A percentile compares a stretch with the other conserved stretches of the same genome.
These are phyloP conservation scores for Physcomitrium patens DNA, from an alignment of 225 moss, liverwort and hornwort genomes.

Conservation along the genomic window DNA sequence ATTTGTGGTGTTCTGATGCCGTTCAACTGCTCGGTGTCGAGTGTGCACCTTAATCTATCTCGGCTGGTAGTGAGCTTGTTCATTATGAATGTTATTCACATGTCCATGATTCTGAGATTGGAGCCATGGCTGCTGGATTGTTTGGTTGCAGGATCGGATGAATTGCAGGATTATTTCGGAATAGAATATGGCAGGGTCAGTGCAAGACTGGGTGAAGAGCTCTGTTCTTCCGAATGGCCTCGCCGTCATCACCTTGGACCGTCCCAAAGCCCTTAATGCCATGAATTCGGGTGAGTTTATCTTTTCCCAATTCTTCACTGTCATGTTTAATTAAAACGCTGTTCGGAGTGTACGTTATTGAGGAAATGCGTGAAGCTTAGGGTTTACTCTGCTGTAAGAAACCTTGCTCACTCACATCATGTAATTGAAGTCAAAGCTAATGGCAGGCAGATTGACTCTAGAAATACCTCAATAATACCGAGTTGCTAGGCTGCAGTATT, in stretches of 20 bases:
- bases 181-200: slow-evolving; percentile 45
- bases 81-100: neutral
- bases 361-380: neutral
- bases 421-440: neutral
- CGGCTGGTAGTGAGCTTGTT: neutral
- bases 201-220: slow-evolving; percentile 78
- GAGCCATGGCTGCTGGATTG: slow-evolving; percentile 1
- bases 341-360: neutral
- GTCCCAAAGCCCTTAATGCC: slow-evolving; percentile 94
- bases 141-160: slow-evolving; percentile 14
- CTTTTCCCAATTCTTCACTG: neutral
- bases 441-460: neutral
- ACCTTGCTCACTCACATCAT: neutral
- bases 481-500: neutral
- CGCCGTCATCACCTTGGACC: slow-evolving; percentile 86
- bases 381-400: neutral
- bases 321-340: neutral
- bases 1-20: neutral
- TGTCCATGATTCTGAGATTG: neutral
- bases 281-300: slow-evolving; percentile 75
- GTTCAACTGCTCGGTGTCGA: neutral
- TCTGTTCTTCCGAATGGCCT: slow-evolving; percentile 80
- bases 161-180: neutral
- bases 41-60: neutral
- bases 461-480: neutral